These are phyloP conservation scores for Gillenia trifoliata DNA, from an alignment of 306 rosid genomes.

Conservation along the genomic window DNA sequence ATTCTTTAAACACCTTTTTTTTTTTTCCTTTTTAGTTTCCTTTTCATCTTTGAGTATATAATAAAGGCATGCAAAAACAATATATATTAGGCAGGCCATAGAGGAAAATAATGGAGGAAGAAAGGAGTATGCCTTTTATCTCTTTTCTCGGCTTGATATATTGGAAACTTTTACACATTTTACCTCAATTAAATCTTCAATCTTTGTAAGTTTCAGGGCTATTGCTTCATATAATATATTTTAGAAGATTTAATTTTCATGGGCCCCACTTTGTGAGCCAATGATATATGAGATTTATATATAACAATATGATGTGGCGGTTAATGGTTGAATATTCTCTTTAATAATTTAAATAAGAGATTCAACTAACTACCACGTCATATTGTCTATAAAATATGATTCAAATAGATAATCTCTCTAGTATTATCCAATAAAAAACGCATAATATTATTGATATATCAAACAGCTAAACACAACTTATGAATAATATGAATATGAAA, in stretches of 20 bases:
- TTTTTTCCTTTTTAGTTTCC: slow-evolving; percentile 19
- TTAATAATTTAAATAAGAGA: too few species aligned
- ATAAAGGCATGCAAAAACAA: slow-evolving; percentile 41
- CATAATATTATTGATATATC: slow-evolving; percentile 4
- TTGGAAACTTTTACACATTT: background rate
- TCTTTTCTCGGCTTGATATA: slow-evolving; percentile 19
- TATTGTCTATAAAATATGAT: too few species aligned
- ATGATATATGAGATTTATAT: background rate
- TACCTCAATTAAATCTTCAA: background rate
- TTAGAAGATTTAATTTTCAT: background rate
- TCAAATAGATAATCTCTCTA: too few species aligned
- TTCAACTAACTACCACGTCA: too few species aligned
- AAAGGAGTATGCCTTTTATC: background rate
- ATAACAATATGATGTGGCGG: too few species aligned
- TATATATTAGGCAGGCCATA: slow-evolving; percentile 32
- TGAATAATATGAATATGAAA: background rate
- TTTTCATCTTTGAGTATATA: slow-evolving; percentile 14
- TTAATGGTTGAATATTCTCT: too few species aligned
- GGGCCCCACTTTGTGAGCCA: background rate
- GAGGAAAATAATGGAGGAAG: slow-evolving; percentile 23
- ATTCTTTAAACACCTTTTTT: slow-evolving; percentile 14
- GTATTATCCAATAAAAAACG: background rate
- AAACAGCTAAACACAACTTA: background rate
- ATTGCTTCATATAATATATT: background rate
- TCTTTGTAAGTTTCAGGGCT: background rate